Base-by-base conservation (phyloP, 192 early-diverging fungal genomes). In the Cladochytrium replicatum region DNA sequence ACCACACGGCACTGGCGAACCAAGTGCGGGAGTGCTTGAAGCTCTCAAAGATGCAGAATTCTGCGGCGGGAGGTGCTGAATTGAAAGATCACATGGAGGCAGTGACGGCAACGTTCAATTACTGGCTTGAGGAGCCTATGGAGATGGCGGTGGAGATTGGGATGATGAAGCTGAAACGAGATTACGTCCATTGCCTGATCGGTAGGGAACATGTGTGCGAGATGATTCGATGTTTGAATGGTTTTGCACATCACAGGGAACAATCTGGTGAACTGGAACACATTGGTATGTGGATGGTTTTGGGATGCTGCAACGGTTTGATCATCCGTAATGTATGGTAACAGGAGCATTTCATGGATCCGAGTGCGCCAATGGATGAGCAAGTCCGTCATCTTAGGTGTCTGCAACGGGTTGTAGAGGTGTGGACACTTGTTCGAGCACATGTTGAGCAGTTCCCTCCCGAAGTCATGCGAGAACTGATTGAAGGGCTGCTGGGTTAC, bases 111-210 rank as follows among this genome's bases (percentile, higher is more conserved):
- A 61, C 50, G 0, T 62, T 69, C 29, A 58, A 69, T 9, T 67
- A 57, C 39, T 69, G 67, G 67, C 38, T 66, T 1, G 60, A 67
- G 27, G 47, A 66, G 32, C 67, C 67, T 17, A 17, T 66, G 48
- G 67, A 69, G 38, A 21, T 55, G 15, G 38, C 66, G 43, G 64
- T 69, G 6, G 67, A 66, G 32, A 51, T 58, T 17, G 67, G 67
- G 2, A 48, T 69, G 8, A 53, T 54, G 58, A 69, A 69, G 32
- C 46, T 69, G 30, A 67, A 52, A 42, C 21, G 58, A 28, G 67
- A 69, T 37, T 61, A 60, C 29, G 48, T 15, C 24, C 39, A 31
- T 26, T 42, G 53, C 32, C 45, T 68, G 48, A 30, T 66, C 24
- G 58, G 66, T 63, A 38, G 6, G 32, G 15, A 2, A 6, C 0